Conservation (phyloP, 2,329 filamentous ascomycete genomes). For the Xylariomycetidae sp. region DNA sequence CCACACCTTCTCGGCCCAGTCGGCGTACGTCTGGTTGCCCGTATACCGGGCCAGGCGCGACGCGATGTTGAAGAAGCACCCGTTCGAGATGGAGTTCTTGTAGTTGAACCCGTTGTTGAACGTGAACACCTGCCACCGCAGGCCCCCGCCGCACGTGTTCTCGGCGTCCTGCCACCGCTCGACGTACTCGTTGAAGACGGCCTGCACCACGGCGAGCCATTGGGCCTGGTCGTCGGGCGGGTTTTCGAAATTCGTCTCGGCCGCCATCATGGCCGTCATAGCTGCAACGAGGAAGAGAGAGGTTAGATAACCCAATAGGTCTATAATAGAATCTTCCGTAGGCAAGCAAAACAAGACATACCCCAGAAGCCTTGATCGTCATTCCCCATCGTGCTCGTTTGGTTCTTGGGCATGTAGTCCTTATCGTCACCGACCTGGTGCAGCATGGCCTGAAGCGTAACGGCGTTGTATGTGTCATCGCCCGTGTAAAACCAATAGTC, state of each 20-base stretch:
- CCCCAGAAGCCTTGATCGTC: conserved; percentile 84
- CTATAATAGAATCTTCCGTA: too few species aligned
- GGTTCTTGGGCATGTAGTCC: conserved; percentile 65
- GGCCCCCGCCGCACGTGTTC: conserved; percentile 62
- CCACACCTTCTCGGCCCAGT: conserved; percentile 70
- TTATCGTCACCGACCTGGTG: conserved; percentile 56
- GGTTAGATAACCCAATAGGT: too few species aligned
- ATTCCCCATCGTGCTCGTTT: conserved; percentile 59
- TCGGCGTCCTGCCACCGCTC: conserved; percentile 58
- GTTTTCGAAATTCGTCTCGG: conserved; percentile 71
- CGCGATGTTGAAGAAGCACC: conserved; percentile 65
- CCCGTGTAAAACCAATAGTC: conserved; percentile 71
- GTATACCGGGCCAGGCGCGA: conserved; percentile 74
- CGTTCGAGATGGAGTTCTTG: conserved; percentile 66
- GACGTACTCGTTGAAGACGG: conserved; percentile 75
- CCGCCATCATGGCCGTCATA: conserved; percentile 74
- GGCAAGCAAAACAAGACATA: too few species aligned
- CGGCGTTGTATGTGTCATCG: conserved; percentile 59
- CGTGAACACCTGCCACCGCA: conserved; percentile 82
- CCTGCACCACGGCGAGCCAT: conserved; percentile 75
- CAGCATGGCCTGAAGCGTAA: conserved; percentile 53
- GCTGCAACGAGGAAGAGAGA: too few species aligned
- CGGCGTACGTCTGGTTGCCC: conserved; percentile 69
- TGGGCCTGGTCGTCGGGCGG: conserved; percentile 58
- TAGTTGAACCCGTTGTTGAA: conserved; percentile 69